Evolutionary conservation across 352 stramenopile genomes (phyloP).

Genomic region (Phytophthora uliginosa): DNA sequence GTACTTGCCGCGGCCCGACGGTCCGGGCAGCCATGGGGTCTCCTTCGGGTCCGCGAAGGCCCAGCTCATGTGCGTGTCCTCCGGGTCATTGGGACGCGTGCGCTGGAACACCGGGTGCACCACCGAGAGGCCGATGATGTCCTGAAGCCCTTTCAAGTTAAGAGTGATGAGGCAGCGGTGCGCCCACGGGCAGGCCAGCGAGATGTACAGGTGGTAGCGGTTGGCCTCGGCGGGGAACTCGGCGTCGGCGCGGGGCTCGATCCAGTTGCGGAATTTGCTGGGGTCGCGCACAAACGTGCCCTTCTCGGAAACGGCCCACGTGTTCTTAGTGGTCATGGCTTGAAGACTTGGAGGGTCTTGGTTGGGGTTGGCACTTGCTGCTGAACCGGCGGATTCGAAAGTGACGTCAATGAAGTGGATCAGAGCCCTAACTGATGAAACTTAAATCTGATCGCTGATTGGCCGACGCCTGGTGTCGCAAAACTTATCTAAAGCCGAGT

Average conservation of each 20-base stretch:
- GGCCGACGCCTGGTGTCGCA: neutral
- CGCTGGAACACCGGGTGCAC: conserved; percentile 91
- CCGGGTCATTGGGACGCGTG: conserved; percentile 75
- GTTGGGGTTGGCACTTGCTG: conserved; percentile 6
- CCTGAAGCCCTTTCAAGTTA: conserved; percentile 96
- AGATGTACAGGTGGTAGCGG: conserved; percentile 97
- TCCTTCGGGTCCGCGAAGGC: conserved; percentile 78
- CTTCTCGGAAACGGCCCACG: conserved; percentile 76
- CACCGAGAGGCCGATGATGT: conserved; percentile 95
- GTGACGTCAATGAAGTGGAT: conserved; percentile 34
- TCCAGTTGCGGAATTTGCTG: conserved; percentile 87
- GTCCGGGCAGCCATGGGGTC: conserved; percentile 70
- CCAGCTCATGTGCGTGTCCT: conserved; percentile 83
- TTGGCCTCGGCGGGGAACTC: conserved; percentile 69
- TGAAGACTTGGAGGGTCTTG: neutral
- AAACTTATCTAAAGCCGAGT: too few relatives aligned
- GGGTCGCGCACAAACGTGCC: conserved; percentile 78
- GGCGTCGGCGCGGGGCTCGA: conserved; percentile 64
- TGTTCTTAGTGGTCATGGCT: conserved; percentile 69
- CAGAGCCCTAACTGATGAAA: conserved; percentile 4
- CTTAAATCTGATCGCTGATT: conserved; percentile 15
- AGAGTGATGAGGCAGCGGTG: conserved; percentile 87
- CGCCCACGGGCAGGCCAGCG: conserved; percentile 95
- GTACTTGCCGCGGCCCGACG: conserved; percentile 76
- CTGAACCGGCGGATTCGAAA: conserved; percentile 24